Conservation (phyloP, 116 monocot genomes). For the Dioscorea cayenensis region DNA sequence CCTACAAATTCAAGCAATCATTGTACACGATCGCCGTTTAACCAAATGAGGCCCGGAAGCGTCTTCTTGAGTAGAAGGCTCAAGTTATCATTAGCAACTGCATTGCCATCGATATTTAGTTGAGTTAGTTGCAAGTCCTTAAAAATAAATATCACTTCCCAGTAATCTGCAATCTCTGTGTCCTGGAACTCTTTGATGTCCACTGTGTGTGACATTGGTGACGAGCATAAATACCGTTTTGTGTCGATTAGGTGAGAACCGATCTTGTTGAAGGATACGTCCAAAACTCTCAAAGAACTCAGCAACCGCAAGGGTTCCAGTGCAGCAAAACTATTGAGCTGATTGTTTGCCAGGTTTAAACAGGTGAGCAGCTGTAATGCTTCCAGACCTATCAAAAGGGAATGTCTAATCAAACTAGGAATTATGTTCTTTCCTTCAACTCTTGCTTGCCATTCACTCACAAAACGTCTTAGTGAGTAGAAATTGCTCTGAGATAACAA, state of each 20-base stretch:
- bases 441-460: not conserved
- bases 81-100: conserved; percentile 35
- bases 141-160: conserved; percentile 75
- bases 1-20: not conserved
- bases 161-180: conserved; percentile 25
- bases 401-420: not conserved
- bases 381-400: conserved; percentile 64
- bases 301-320: conserved; percentile 67
- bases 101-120: conserved; percentile 58
- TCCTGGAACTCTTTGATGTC: conserved; percentile 12
- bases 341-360: conserved; percentile 74
- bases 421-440: not conserved
- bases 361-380: conserved; percentile 74
- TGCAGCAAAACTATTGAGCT: conserved; percentile 62
- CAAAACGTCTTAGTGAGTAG: not conserved
- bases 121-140: conserved; percentile 47
- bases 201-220: conserved; percentile 60
- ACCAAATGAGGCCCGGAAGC: conserved; percentile 57
- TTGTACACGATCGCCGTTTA: conserved; percentile 33
- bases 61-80: conserved; percentile 33
- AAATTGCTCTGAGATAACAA: not conserved
- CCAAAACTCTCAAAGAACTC: conserved; percentile 50
- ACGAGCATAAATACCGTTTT: conserved; percentile 56
- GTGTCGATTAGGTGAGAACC: conserved; percentile 67
- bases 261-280: conserved; percentile 82